Evolutionary conservation across 2,329 filamentous ascomycete genomes (phyloP).

Genomic region (Kalmusia sp.): DNA sequence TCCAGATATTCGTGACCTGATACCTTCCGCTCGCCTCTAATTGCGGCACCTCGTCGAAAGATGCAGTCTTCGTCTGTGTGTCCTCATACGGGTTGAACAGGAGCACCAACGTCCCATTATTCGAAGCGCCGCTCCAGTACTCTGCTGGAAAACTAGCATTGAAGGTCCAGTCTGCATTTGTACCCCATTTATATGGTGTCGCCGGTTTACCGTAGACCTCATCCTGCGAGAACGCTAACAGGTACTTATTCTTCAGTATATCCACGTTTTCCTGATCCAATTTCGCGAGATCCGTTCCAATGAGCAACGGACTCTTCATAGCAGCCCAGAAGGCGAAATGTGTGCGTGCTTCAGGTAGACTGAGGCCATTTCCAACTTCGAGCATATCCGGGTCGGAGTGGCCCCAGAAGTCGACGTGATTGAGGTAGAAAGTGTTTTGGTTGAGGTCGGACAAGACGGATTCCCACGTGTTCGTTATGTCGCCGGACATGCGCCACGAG

Average conservation of each 20-base stretch:
- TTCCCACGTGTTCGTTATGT: slow-evolving; percentile 29
- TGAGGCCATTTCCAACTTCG: slow-evolving; percentile 49
- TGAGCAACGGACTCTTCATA: slow-evolving; percentile 52
- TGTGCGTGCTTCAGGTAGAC: slow-evolving; percentile 36
- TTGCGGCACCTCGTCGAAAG: slow-evolving; percentile 30
- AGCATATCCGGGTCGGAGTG: slow-evolving; percentile 36
- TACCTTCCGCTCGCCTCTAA: slow-evolving; percentile 20
- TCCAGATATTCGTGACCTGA: slow-evolving; percentile 28
- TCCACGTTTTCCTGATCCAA: slow-evolving; percentile 48
- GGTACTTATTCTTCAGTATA: slow-evolving; percentile 49
- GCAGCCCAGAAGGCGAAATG: slow-evolving; percentile 52
- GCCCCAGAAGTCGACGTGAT: slow-evolving; percentile 29
- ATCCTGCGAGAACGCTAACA: slow-evolving; percentile 56
- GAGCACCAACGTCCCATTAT: slow-evolving; percentile 31
- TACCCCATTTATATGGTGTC: slow-evolving; percentile 55
- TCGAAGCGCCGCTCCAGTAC: slow-evolving; percentile 34
- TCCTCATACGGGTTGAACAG: slow-evolving; percentile 32
- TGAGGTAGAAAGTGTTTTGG: slow-evolving; percentile 28
- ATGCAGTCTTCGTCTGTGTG: slow-evolving; percentile 18
- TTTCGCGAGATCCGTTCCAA: slow-evolving; percentile 49
- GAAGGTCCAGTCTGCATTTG: slow-evolving; percentile 59
- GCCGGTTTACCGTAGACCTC: slow-evolving; percentile 49
- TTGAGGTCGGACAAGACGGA: slow-evolving; percentile 30
- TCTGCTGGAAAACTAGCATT: slow-evolving; percentile 46
- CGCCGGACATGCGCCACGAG: slow-evolving; percentile 39